A percentile compares a stretch with the other conserved stretches of the same genome.
These are phyloP conservation scores for Peronosclerospora sorghi DNA, from an alignment of 352 stramenopile species.

Conservation along the genomic window DNA sequence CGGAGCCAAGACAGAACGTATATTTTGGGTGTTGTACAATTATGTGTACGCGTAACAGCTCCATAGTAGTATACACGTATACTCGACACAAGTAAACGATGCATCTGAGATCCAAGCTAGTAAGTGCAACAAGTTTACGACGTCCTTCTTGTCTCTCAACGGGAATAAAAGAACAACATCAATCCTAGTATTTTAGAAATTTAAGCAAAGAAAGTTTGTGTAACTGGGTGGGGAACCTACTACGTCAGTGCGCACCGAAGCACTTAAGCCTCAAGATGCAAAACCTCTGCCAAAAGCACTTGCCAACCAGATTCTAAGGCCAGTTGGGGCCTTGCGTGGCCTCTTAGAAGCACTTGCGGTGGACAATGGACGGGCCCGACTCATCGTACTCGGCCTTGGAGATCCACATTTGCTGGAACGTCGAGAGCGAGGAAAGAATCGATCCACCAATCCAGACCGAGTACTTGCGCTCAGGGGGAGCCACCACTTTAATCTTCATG, in stretches of 20 bases:
- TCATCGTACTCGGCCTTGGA: slow-evolving; percentile 97
- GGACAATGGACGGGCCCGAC: slow-evolving; percentile 92
- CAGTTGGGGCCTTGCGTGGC: neutral
- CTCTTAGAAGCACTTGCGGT: slow-evolving; percentile 92
- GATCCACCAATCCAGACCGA: slow-evolving; percentile 96
- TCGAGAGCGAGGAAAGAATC: slow-evolving; percentile 94
- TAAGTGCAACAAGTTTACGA: too few relatives aligned
- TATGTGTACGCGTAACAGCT: too few relatives aligned
- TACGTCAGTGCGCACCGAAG: slow-evolving; percentile 16
- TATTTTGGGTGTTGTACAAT: too few relatives aligned
- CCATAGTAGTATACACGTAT: too few relatives aligned
- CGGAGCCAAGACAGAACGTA: too few relatives aligned
- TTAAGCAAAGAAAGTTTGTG: too few relatives aligned
- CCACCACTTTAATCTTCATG: slow-evolving; percentile 95
- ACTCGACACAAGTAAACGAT: too few relatives aligned
- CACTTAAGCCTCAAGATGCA: slow-evolving; percentile 10
- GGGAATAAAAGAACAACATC: too few relatives aligned
- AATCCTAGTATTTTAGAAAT: too few relatives aligned
- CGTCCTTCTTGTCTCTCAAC: too few relatives aligned
- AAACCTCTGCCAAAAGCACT: slow-evolving; percentile 37
- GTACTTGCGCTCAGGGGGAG: slow-evolving; percentile 90
- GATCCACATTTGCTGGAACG: slow-evolving; percentile 98
- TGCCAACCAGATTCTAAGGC: neutral
- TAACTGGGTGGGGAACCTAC: too few relatives aligned
- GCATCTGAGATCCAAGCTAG: too few relatives aligned